Percentiles rank a stretch among this genome's conserved stretches.
phyloP scores from a whole-genome alignment of 257 asterid species.

The Solanum virginianum region DNA sequence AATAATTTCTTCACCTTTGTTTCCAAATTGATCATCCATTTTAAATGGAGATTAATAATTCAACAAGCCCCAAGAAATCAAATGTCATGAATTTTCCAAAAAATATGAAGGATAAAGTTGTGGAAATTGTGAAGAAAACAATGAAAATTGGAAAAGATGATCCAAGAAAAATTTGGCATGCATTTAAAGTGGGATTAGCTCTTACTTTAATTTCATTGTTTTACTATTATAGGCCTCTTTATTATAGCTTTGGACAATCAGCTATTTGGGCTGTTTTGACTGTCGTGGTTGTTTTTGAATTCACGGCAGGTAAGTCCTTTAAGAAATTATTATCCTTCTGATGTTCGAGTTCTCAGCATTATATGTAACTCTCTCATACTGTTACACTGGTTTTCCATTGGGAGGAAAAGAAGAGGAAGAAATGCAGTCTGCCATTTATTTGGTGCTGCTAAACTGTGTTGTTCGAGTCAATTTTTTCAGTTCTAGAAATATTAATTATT shows the following conservation, averaged over 20 bases:
- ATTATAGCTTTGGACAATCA: constrained; percentile 22
- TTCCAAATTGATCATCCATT: not conserved
- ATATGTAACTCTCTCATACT: not conserved
- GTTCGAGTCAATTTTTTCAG: not conserved
- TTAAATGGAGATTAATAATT: not conserved
- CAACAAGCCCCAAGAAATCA: not conserved
- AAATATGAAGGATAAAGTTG: not conserved
- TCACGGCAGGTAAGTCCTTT: constrained; percentile 13
- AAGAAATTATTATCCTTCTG: too few relatives aligned
- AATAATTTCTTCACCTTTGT: not conserved
- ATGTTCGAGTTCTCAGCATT: not conserved
- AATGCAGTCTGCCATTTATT: constrained; percentile 38
- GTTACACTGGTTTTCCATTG: not conserved
- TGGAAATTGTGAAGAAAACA: not conserved
- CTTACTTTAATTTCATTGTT: constrained; percentile 20
- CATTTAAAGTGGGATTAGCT: constrained; percentile 29
- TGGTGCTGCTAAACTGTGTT: constrained; percentile 14
- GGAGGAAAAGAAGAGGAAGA: constrained; percentile 5
- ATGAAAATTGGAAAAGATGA: constrained; percentile 20
- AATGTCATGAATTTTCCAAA: not conserved
- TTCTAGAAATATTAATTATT: not conserved
- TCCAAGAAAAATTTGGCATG: constrained; percentile 21
- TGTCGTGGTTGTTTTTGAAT: constrained; percentile 32
- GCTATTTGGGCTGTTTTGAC: constrained; percentile 37
- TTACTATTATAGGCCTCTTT: constrained; percentile 18